Percentiles rank a stretch among this genome's conserved stretches.
These are phyloP conservation scores for Saposhnikovia divaricata DNA, from an alignment of 129 eudicot genomes.

Conservation along the genomic window DNA sequence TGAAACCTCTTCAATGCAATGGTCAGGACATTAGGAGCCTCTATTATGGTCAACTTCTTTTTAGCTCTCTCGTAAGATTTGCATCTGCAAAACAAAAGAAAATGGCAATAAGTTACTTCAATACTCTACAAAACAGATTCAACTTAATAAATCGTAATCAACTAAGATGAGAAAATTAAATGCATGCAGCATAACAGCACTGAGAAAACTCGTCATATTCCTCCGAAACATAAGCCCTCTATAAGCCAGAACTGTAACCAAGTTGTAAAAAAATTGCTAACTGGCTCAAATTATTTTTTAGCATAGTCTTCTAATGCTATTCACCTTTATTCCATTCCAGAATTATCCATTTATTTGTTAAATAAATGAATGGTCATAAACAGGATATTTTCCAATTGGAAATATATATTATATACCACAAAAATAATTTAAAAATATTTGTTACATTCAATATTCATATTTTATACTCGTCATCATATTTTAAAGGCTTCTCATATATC, in stretches of 20 bases:
- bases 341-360: no score
- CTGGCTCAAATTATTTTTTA: background rate
- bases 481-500: background rate
- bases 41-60: slow-evolving; percentile 59
- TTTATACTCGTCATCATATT: background rate
- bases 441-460: background rate
- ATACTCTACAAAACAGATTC: background rate
- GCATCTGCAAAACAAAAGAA: slow-evolving; percentile 43
- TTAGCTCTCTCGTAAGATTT: slow-evolving; percentile 81
- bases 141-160: background rate
- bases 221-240: background rate
- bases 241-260: background rate
- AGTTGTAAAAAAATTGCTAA: background rate
- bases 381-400: background rate
- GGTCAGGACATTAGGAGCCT: slow-evolving; percentile 93
- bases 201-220: background rate
- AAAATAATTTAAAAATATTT: background rate
- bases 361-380: background rate
- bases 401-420: no score
- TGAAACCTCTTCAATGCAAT: slow-evolving; percentile 81
- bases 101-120: background rate
- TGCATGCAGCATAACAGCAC: background rate
- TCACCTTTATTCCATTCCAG: background rate
- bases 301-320: background rate
- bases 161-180: background rate